These are phyloP conservation scores for Lippia alba DNA, from an alignment of 305 asterid genomes.

Conservation along the genomic window DNA sequence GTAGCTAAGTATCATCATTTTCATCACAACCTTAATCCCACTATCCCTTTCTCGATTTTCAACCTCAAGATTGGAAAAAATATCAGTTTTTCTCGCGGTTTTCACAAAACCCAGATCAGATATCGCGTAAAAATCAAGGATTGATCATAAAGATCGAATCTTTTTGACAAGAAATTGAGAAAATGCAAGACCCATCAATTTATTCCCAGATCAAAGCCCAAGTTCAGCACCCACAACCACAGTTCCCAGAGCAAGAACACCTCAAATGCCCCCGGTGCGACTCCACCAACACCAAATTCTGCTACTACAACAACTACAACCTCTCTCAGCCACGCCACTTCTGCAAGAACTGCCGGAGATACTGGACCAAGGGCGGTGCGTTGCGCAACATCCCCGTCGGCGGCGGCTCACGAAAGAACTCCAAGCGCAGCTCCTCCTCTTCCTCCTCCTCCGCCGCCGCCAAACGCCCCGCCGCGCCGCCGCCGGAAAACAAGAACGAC, in stretches of 20 bases:
- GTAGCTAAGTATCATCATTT: not conserved
- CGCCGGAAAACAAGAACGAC: conserved; percentile 15
- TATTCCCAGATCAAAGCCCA: conserved; percentile 71
- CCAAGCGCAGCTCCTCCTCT: conserved; percentile 64
- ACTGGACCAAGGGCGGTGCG: conserved; percentile 95
- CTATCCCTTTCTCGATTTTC: not conserved
- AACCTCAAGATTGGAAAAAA: not conserved
- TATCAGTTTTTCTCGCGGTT: not conserved
- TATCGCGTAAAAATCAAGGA: conserved; percentile 1
- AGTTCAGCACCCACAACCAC: conserved; percentile 50
- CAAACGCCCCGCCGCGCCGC: conserved; percentile 44
- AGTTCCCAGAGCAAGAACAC: conserved; percentile 84
- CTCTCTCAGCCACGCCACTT: conserved; percentile 96
- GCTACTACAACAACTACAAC: conserved; percentile 89
- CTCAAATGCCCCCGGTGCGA: conserved; percentile 87
- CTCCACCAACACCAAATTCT: conserved; percentile 81
- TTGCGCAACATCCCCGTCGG: conserved; percentile 89
- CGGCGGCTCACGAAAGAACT: conserved; percentile 76
- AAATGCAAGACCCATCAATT: conserved; percentile 87
- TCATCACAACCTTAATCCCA: conserved; percentile 7
- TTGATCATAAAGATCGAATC: conserved; percentile 22
- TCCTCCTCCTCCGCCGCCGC: conserved; percentile 36
- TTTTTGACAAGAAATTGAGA: not conserved
- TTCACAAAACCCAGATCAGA: conserved; percentile 25
- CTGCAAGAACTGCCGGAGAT: conserved; percentile 79